These are phyloP conservation scores for Cordyceps tenuipes DNA, from an alignment of 2,329 filamentous ascomycete genomes.

Conservation along the genomic window DNA sequence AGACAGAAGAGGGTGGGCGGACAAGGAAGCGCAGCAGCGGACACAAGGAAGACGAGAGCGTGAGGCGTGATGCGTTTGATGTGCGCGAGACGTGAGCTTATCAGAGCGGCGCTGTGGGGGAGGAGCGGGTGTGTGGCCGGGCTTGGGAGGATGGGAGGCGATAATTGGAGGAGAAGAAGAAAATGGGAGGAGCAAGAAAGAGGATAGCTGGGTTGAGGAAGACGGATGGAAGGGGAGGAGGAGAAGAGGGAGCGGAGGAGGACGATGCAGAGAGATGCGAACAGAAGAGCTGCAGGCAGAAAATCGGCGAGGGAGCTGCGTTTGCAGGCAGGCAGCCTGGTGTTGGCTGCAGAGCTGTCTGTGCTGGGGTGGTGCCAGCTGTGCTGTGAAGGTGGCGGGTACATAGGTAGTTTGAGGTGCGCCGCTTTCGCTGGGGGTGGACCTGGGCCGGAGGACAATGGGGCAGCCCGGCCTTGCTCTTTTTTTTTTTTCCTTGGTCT, in stretches of 20 bases:
- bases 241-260: not conserved
- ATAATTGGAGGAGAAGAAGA: not conserved
- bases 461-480: not conserved
- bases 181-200: not conserved
- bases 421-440: constrained; percentile 6
- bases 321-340: not conserved
- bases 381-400: not conserved
- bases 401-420: not conserved
- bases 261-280: not conserved
- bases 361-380: not conserved
- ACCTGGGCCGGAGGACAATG: not conserved
- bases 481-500: not conserved
- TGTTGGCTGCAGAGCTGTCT: not conserved
- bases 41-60: not conserved
- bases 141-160: not conserved
- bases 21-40: not conserved
- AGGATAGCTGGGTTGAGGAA: not conserved
- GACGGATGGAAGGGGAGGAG: not conserved
- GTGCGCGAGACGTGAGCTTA: not conserved
- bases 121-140: not conserved
- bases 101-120: constrained; percentile 2
- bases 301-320: not conserved
- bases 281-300: not conserved
- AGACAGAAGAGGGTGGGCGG: constrained; percentile 2
- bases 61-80: not conserved